A percentile compares a stretch with the other conserved stretches of the same genome.
Evolutionary conservation across 768 basidiomycete genomes (phyloP).

Genomic region (Pleurotus cornucopiae): DNA sequence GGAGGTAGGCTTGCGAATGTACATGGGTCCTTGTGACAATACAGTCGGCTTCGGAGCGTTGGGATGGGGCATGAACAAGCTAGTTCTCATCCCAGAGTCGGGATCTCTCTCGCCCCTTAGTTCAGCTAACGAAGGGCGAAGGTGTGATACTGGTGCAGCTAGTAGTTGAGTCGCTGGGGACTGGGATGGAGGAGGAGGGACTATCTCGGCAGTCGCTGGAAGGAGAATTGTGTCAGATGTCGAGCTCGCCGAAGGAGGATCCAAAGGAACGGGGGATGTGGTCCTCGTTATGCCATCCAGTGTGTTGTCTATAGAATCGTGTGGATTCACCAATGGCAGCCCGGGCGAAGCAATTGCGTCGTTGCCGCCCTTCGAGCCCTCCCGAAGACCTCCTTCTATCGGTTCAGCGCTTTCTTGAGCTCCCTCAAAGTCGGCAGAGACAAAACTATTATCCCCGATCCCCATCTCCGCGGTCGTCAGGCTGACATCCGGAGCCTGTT

Average conservation of each 20-base stretch:
- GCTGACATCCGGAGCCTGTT: conserved; percentile 16
- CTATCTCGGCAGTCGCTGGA: background rate
- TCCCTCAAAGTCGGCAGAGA: background rate
- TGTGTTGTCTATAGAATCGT: background rate
- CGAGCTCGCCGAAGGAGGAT: too few species aligned
- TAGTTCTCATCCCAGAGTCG: conserved; percentile 20
- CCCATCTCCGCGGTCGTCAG: conserved; percentile 5
- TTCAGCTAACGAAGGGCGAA: conserved; percentile 27
- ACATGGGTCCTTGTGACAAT: conserved; percentile 56
- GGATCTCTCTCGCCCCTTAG: conserved; percentile 24
- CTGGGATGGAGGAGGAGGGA: conserved; percentile 12
- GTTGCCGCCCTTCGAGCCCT: background rate
- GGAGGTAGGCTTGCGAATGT: conserved; percentile 31
- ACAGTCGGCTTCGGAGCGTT: conserved; percentile 38
- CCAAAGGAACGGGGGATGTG: background rate
- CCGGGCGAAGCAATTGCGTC: background rate
- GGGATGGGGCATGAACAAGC: conserved; percentile 42
- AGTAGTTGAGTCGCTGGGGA: conserved; percentile 12
- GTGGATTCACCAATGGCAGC: background rate
- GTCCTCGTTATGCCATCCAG: background rate
- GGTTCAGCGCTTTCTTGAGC: background rate
- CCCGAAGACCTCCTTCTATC: too few species aligned
- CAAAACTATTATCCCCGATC: conserved; percentile 8
- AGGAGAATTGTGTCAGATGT: background rate
- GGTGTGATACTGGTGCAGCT: conserved; percentile 14